Percentiles rank a stretch among this genome's conserved stretches.
Evolutionary conservation across 2,329 filamentous ascomycete genomes (phyloP).

Genomic region (Chaetomium sp.): DNA sequence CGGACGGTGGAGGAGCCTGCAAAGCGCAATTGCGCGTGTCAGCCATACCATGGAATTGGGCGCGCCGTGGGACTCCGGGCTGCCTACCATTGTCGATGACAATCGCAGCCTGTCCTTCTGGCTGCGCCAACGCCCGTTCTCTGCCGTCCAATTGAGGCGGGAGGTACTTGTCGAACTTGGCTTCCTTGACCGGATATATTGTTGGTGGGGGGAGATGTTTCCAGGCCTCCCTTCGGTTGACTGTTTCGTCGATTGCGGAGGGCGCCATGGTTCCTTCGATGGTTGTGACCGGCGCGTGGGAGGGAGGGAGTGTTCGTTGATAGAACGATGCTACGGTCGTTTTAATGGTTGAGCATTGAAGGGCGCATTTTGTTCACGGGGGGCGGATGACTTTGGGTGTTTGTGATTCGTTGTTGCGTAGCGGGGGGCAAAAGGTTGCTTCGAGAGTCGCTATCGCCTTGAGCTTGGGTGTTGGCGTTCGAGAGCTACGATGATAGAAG

Average conservation of each 20-base stretch:
- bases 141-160: constrained; percentile 67
- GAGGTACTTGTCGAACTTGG: constrained; percentile 59
- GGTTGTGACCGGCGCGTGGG: neutral
- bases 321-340: neutral
- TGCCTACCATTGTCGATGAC: constrained; percentile 95
- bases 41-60: constrained; percentile 15
- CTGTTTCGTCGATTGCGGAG: constrained; percentile 53
- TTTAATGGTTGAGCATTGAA: constrained; percentile 1
- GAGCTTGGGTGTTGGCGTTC: constrained; percentile 9
- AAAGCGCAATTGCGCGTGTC: constrained; percentile 29
- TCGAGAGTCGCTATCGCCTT: neutral
- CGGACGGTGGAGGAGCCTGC: constrained; percentile 84
- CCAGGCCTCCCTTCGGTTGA: constrained; percentile 45
- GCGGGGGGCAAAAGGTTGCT: neutral
- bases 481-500: neutral
- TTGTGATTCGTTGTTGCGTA: neutral
- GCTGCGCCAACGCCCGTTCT: constrained; percentile 61
- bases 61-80: neutral
- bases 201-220: constrained; percentile 55
- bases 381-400: neutral
- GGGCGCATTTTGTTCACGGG: constrained; percentile 6
- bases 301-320: neutral
- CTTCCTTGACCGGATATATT: constrained; percentile 64
- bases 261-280: constrained; percentile 50
- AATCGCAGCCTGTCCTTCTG: constrained; percentile 69